These are phyloP conservation scores for Tylopilus intermedius DNA, from an alignment of 768 basidiomycete genomes.

Conservation along the genomic window DNA sequence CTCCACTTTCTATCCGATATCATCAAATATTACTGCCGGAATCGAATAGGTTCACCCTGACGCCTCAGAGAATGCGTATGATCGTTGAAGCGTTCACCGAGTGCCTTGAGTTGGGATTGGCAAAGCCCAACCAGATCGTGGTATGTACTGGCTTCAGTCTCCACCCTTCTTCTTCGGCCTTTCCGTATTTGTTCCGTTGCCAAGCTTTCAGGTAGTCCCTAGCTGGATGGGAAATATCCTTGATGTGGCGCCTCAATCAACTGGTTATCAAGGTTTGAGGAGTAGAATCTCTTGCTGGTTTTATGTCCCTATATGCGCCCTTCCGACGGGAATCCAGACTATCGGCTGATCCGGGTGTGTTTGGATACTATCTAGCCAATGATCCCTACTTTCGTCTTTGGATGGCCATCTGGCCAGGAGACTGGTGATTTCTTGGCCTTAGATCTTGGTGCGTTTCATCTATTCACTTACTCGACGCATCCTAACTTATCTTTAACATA, in stretches of 20 bases:
- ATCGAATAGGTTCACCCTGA: constrained; percentile 68
- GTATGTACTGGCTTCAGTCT: constrained; percentile 48
- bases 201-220: background rate
- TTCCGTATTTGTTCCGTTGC: constrained; percentile 5
- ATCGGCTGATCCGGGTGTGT: constrained; percentile 8
- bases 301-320: constrained; percentile 2
- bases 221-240: constrained; percentile 1
- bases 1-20: background rate
- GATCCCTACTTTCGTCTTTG: constrained; percentile 97
- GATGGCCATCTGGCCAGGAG: constrained; percentile 90
- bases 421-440: constrained; percentile 86
- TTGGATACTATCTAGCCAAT: constrained; percentile 54
- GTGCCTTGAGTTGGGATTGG: constrained; percentile 78
- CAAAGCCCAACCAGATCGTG: constrained; percentile 79
- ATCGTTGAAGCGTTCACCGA: constrained; percentile 97
- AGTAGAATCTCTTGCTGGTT: background rate
- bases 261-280: constrained; percentile 1
- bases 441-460: constrained; percentile 62
- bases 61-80: constrained; percentile 90
- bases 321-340: background rate
- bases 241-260: background rate
- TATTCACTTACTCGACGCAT: background rate
- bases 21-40: background rate
- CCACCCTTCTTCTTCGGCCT: background rate
- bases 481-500: background rate